Evolutionary conservation across 768 basidiomycete genomes (phyloP).

Genomic region (Boletus subcaerulescens): DNA sequence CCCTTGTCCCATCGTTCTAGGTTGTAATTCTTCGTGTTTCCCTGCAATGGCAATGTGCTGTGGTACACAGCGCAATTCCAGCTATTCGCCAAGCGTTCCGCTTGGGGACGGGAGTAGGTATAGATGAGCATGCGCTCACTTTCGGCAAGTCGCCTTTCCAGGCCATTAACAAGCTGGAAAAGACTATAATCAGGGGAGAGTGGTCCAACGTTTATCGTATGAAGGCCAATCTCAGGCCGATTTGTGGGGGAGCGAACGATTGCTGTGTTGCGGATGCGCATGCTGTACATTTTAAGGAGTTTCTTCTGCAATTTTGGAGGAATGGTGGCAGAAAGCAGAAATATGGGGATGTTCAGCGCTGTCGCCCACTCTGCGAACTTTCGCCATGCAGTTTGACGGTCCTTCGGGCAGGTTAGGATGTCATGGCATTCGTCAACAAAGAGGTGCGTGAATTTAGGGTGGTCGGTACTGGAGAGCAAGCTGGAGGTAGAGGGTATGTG

Average conservation of each 20-base stretch:
- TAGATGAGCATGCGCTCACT: neutral
- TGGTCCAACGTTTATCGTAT: neutral
- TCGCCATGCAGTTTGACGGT: neutral
- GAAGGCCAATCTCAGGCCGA: neutral
- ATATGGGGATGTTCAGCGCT: neutral
- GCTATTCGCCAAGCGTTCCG: neutral
- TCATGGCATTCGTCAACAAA: neutral
- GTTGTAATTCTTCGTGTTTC: neutral
- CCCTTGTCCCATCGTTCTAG: neutral
- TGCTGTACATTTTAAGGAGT: neutral
- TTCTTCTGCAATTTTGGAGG: neutral
- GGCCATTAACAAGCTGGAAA: neutral
- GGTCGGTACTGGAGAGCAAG: neutral
- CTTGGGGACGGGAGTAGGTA: neutral
- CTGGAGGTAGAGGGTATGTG: neutral
- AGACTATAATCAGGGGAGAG: too few species aligned
- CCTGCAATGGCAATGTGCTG: neutral
- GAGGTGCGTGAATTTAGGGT: neutral
- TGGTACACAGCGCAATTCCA: neutral
- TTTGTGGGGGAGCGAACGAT: neutral
- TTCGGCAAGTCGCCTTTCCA: neutral
- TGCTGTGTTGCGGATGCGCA: neutral
- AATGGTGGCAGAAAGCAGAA: neutral
- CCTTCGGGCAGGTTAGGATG: neutral
- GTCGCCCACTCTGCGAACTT: neutral